phyloP scores from a whole-genome alignment of 371 early-diverging fungal species.

The Circinella umbellata region DNA sequence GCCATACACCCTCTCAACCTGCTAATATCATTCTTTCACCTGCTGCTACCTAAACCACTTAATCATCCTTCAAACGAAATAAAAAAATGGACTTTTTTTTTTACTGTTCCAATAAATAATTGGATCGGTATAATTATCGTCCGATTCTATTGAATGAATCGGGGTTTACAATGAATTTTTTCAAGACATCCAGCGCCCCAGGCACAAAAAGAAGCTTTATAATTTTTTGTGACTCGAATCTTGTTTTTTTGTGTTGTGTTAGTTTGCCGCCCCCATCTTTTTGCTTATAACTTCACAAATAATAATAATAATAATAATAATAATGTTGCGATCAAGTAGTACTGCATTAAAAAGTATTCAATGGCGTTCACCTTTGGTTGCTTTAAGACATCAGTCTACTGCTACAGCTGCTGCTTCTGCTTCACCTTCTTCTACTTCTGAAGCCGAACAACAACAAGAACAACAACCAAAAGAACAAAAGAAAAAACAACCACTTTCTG shows the following conservation, averaged over 20 bases:
- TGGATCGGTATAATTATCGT: too few species aligned
- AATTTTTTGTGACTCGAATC: too few species aligned
- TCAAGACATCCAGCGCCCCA: too few species aligned
- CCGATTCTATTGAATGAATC: too few species aligned
- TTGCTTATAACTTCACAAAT: too few species aligned
- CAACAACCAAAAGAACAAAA: not conserved
- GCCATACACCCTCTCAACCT: slow-evolving; percentile 30
- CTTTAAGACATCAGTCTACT: slow-evolving; percentile 13
- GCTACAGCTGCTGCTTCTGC: slow-evolving; percentile 13
- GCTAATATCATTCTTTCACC: slow-evolving; percentile 24
- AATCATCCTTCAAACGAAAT: too few species aligned
- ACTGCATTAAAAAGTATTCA: slow-evolving; percentile 6
- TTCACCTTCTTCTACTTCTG: not conserved
- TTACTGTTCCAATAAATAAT: too few species aligned
- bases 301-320: not conserved
- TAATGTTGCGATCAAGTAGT: slow-evolving; percentile 15
- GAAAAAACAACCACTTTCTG: slow-evolving; percentile 19
- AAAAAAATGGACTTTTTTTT: too few species aligned
- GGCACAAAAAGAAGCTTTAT: not conserved
- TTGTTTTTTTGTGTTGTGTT: too few species aligned
- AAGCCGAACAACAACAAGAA: slow-evolving; percentile 7
- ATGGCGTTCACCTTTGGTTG: slow-evolving; percentile 1
- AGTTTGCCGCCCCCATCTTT: too few species aligned
- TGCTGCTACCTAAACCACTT: not conserved
- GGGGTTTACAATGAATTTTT: not conserved